Base-by-base conservation (phyloP, 768 basidiomycete species). In the Tricholoma furcatifolium region DNA sequence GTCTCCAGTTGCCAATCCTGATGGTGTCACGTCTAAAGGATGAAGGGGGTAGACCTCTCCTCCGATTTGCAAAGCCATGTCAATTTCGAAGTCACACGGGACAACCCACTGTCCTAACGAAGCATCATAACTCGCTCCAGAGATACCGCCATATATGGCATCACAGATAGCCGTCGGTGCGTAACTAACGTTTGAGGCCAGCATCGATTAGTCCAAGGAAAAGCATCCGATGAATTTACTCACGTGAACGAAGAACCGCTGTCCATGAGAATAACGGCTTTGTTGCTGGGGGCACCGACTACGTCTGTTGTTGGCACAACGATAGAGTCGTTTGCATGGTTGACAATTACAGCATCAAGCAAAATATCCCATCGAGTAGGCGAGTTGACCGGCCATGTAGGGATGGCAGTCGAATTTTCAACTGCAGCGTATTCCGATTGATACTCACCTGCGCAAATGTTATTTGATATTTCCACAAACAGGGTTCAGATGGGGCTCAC, bases 171-270 rank as follows among this genome's bases (percentile, higher is more conserved):
- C 81, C 45, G 74, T 67, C 2, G 91, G 81, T 5, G 80, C 87
- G 66, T 93, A 93, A 17, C 89, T 88, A 61, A 38, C 3, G 35
- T 14, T 47, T 40, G 14, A 51, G 43, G n/a, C 50, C 23, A 43
- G 46, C 56, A 31, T 52, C 34, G 43, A 52, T 38, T 32, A 18
- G 15, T 40, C 34, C 27, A 38, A 12, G 17, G 43, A 45, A 8
- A 4, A 21, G 24, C 21, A 56, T 39, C 20, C 39, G 17, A 31
- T 9, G 31, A 4, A 10, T 30, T 17, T 24, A 63, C 87, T 53
- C 64, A 89, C 85, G 87, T 84, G 66, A 83, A 91, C 2, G 91
- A 90, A 3, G 91, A 85, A 6, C 91, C 91, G 53, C 81, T 91
- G 65, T 93, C 91, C 49, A 93, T 76, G 30, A 90, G 72, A 20